Base-by-base conservation (phyloP, 2,329 filamentous ascomycete species). In the Boeremia exigua region DNA sequence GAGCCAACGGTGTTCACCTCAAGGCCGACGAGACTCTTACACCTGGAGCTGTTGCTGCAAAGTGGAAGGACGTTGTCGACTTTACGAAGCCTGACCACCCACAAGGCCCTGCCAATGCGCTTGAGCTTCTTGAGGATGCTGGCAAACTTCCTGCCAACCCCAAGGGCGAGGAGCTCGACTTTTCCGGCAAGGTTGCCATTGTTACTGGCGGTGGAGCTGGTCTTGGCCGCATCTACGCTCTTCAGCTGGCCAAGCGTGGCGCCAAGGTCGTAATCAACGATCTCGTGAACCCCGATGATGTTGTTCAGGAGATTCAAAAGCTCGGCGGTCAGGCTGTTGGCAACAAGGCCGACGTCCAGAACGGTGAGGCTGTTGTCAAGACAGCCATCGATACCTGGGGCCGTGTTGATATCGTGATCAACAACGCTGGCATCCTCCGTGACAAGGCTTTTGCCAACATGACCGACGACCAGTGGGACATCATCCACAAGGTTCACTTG, bases 371-470 rank as follows among this genome's bases (percentile, higher is more conserved):
- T 34, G 91, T 98, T 42, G 88, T 99, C 69, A 96, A 97, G 84
- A 88, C 86, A 54, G 94, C 94, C 52, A 96, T 99, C 70, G 94
- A 98, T 73, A 88, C 89, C 36, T 98, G 90, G 75, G 95, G 95
- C 68, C 91, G 95, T 68, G 85, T 99, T 68, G 95, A 99, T 74
- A 93, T 99, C 61, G 79, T 99, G 62, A 85, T 99, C 82, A 99
- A 99, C 87, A 99, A 99, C 73, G 95, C 95, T 48, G 95, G 95
- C 72, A 99, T 99, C 68, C 87, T 99, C 49, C 88, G 95, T 44
- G 95, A 99, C 83, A 98, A 97, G 86, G 93, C 95, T 36, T 99
- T 99, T 77, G 84, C 84, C 78, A 98, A 98, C 83, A 97, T 99
- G 94, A 91, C 93, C 58, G 95, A 99, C 75, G 88, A 86, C 72